Evolutionary conservation across 257 asterid genomes (phyloP).

Genomic region (Lantana camara): DNA sequence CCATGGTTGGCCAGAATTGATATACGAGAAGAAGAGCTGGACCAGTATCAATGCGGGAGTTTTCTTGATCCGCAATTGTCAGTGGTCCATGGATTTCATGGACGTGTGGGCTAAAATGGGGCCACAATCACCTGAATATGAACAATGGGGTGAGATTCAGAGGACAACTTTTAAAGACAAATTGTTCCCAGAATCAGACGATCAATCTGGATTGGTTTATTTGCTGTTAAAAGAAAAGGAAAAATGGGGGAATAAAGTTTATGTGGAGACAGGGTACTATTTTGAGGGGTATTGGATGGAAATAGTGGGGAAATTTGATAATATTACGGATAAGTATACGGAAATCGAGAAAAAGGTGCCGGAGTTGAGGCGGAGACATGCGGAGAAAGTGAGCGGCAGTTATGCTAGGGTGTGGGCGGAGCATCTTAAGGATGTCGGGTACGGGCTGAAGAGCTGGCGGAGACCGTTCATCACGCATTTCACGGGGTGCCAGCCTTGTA

Average conservation of each 20-base stretch:
- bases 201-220: conserved; percentile 68
- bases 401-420: conserved; percentile 57
- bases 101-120: conserved; percentile 85
- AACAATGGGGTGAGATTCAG: conserved; percentile 65
- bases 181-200: conserved; percentile 60
- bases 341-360: conserved; percentile 44
- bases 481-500: conserved; percentile 91
- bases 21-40: conserved; percentile 66
- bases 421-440: conserved; percentile 59
- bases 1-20: conserved; percentile 68
- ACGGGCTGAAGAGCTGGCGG: conserved; percentile 62
- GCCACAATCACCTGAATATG: conserved; percentile 60
- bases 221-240: conserved; percentile 54
- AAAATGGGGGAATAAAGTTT: conserved; percentile 61
- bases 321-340: conserved; percentile 48
- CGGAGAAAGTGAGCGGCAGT: conserved; percentile 57
- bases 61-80: conserved; percentile 64
- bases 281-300: conserved; percentile 91
- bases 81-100: conserved; percentile 89
- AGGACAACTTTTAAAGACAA: conserved; percentile 56
- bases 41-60: conserved; percentile 81
- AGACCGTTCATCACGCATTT: conserved; percentile 87
- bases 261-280: conserved; percentile 59
- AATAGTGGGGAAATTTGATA: conserved; percentile 52
- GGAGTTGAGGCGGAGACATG: conserved; percentile 63